Base-by-base conservation (phyloP, 257 asterid species). In the Fraxinus pennsylvanica region DNA sequence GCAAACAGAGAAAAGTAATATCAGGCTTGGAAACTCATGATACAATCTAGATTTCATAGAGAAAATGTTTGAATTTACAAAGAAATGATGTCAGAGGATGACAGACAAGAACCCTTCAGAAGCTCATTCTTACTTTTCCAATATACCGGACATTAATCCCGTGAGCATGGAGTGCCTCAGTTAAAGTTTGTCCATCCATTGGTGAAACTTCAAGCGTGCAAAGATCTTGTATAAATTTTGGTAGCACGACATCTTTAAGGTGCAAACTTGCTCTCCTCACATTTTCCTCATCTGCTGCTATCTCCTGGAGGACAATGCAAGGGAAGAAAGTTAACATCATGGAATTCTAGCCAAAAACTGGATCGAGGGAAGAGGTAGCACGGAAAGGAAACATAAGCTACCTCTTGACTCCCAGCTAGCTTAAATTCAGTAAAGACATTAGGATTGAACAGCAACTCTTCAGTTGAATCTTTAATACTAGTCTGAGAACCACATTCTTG, bases 121-220 rank as follows among this genome's bases (percentile, higher is more conserved):
- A 38, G 68, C 71, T 39, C 45, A 74, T 57, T 71, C 91, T 85
- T 90, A 92, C 98, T 84, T 89, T 89, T 73, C 98, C 97, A 77
- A 94, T 83, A 79, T 94, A 94, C 45, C 97, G 98, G 77, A 92
- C 85, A 75, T 94, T 94, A 76, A 94, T 87, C 59, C 98, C 98
- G 84, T 92, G 94, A 36, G 97, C 94, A 89, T 91, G 98, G 78
- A 94, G 94, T 59, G 97, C 96, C 84, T 94, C 98, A 59, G 97
- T 94, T 73, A 94, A 85, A 69, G 98, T 92, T 63, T 91, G 97
- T 27, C 98, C 98, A 85, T 94, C 97, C 97, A 92, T 92, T 67
- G 98, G 98, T 78, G 98, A 94, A 86, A 94, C 97, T 84, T 94
- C 98, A 75, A 94, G 98, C 74, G 91, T 82, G 82, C 92, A 84